Evolutionary conservation across 345 rosid genomes (phyloP).

Genomic region (Gynandropsis gynandra): DNA sequence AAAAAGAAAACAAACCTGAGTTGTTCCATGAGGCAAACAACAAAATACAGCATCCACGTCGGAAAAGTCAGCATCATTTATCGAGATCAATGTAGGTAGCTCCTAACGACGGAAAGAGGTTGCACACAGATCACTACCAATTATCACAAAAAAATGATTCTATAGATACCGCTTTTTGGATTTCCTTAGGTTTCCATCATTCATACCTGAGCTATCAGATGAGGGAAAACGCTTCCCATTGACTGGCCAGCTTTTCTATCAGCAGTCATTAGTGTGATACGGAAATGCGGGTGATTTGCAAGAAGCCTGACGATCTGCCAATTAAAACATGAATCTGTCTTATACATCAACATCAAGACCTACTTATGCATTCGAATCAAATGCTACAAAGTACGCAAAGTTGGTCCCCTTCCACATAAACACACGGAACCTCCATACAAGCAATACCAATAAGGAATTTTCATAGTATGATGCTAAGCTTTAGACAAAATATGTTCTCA

Average conservation of each 20-base stretch:
- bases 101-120: conserved; percentile 41
- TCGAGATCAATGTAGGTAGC: conserved; percentile 63
- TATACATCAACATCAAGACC: neutral
- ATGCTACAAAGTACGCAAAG: neutral
- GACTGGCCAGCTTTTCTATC: conserved; percentile 98
- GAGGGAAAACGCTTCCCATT: conserved; percentile 81
- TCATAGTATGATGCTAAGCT: neutral
- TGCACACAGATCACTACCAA: neutral
- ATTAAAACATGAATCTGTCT: neutral
- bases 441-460: neutral
- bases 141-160: neutral
- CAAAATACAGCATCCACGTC: conserved; percentile 89
- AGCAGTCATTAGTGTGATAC: conserved; percentile 80
- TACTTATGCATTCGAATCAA: neutral
- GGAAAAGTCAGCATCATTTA: conserved; percentile 74
- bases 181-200: neutral
- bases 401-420: neutral
- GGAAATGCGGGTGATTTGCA: conserved; percentile 66
- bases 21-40: conserved; percentile 97
- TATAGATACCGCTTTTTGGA: neutral
- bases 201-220: conserved; percentile 59
- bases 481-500: neutral
- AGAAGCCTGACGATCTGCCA: conserved; percentile 79
- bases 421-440: neutral
- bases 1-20: conserved; percentile 46